Evolutionary conservation across 768 basidiomycete genomes (phyloP).

Genomic region (Lepiota subincarnata): DNA sequence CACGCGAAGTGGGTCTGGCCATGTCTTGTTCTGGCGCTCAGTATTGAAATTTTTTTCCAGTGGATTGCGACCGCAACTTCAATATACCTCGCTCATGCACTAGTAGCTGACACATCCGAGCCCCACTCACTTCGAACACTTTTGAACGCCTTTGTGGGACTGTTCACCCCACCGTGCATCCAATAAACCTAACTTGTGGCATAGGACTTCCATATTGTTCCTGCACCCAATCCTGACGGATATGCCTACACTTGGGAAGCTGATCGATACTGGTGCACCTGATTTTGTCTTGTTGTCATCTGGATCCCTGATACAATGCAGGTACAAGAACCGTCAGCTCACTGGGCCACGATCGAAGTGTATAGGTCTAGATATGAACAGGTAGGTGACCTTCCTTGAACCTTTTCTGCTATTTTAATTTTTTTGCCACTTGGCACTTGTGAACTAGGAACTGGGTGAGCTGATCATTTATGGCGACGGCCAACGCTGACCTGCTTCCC

Average conservation of each 20-base stretch:
- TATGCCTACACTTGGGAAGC: constrained; percentile 70
- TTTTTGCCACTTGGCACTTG: constrained; percentile 1
- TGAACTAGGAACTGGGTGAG: constrained; percentile 52
- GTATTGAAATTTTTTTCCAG: constrained; percentile 27
- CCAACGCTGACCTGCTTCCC: neutral
- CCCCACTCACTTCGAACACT: constrained; percentile 42
- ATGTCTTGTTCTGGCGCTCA: neutral
- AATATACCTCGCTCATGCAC: constrained; percentile 68
- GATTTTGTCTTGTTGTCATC: neutral
- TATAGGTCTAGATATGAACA: constrained; percentile 62
- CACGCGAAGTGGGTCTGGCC: constrained; percentile 54
- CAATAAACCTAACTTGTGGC: neutral
- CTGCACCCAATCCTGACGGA: constrained; percentile 67
- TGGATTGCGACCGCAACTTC: constrained; percentile 80
- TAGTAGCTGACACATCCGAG: constrained; percentile 49
- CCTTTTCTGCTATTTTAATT: neutral
- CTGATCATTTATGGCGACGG: neutral
- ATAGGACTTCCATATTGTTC: constrained; percentile 65
- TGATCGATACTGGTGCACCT: constrained; percentile 57
- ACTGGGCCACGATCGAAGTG: constrained; percentile 48
- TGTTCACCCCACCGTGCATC: neutral
- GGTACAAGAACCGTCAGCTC: constrained; percentile 70
- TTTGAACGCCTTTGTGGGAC: constrained; percentile 49
- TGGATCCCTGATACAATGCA: constrained; percentile 16
- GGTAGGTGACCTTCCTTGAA: constrained; percentile 30